Percentiles rank a stretch among this genome's conserved stretches.
Conservation (phyloP, 2,329 filamentous ascomycete genomes). For the Amylocarpus encephaloides region DNA sequence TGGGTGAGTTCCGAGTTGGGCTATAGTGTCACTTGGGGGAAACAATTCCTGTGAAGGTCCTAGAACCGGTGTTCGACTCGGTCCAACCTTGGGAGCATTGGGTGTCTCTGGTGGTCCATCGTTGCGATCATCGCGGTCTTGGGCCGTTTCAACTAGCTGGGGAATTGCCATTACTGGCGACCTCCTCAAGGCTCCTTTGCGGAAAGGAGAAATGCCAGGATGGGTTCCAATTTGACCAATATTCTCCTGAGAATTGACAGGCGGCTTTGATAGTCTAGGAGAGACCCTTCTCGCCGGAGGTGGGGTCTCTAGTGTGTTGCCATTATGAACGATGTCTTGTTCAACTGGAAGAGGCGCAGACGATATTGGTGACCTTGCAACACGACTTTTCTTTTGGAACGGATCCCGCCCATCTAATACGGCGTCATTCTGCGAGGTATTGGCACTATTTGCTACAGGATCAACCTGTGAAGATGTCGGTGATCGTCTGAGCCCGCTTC, state of each 20-base stretch:
- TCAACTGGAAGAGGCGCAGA: conserved; percentile 1
- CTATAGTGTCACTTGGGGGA: background rate
- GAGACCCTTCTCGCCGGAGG: background rate
- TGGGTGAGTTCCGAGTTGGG: background rate
- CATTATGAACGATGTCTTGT: conserved; percentile 1
- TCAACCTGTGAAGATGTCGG: conserved; percentile 3
- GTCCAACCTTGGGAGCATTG: conserved; percentile 9
- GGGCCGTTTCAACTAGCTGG: background rate
- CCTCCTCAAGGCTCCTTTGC: conserved; percentile 8
- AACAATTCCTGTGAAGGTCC: background rate
- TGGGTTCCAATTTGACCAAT: background rate
- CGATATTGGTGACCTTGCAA: conserved; percentile 11
- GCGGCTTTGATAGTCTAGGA: background rate
- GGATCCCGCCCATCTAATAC: conserved; percentile 5
- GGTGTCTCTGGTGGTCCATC: conserved; percentile 7
- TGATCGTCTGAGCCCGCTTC: conserved; percentile 12
- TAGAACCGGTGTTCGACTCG: background rate
- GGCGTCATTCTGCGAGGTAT: conserved; percentile 8
- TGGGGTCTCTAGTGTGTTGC: background rate
- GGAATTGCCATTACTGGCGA: background rate
- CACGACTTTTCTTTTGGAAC: conserved; percentile 8
- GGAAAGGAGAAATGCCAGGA: background rate
- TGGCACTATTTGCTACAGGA: background rate
- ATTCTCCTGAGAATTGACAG: background rate
- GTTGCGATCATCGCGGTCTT: background rate